phyloP scores from a whole-genome alignment of 1,284 basidiomycete genomes.

The Heterobasidion annosum region DNA sequence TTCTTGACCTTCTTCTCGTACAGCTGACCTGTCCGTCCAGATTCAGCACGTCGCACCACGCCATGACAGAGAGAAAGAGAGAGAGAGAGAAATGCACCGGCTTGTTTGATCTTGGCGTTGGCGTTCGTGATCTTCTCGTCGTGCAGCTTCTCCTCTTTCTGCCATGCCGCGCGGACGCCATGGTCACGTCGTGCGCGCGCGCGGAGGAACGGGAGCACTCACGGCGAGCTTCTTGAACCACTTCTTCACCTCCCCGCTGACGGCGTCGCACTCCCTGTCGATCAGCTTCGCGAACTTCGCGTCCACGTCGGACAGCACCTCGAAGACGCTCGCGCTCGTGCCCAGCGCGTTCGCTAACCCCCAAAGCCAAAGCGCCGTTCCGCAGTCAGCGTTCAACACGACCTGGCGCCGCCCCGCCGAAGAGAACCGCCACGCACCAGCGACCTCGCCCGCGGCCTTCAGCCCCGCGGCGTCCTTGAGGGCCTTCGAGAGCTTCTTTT shows the following conservation, averaged over 20 bases:
- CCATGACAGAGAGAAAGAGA: not conserved
- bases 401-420: not conserved
- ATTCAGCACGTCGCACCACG: not conserved
- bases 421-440: conserved; percentile 34
- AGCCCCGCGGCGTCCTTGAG: conserved; percentile 52
- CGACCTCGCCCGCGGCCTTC: conserved; percentile 52
- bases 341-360: conserved; percentile 53
- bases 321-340: conserved; percentile 56
- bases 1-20: conserved; percentile 78
- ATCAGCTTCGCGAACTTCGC: conserved; percentile 63
- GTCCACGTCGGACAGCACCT: conserved; percentile 60
- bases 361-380: not conserved
- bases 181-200: not conserved
- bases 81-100: conserved; percentile 32
- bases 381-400: not conserved
- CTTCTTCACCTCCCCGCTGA: conserved; percentile 65
- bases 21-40: conserved; percentile 35
- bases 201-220: conserved; percentile 12
- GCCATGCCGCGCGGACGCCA: not conserved
- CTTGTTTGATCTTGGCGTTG: conserved; percentile 71
- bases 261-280: conserved; percentile 61
- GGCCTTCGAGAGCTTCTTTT: conserved; percentile 68
- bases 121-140: conserved; percentile 60
- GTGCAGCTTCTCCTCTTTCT: conserved; percentile 75
- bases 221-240: conserved; percentile 79